A percentile compares a stretch with the other conserved stretches of the same genome.
phyloP scores from a whole-genome alignment of 2,329 filamentous ascomycete genomes.

The Verticillium nubilum region DNA sequence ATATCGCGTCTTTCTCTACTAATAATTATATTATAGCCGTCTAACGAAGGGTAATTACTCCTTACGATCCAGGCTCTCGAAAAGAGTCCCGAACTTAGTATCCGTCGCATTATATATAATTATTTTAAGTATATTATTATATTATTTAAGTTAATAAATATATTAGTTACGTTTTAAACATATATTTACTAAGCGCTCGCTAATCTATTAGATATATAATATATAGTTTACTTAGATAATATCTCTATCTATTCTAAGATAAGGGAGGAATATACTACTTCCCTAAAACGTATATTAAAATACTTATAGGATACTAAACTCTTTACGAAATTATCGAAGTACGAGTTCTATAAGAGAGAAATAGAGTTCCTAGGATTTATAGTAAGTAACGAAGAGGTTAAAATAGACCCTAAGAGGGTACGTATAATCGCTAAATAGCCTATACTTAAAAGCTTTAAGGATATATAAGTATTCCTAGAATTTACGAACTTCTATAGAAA shows the following conservation, averaged over 20 bases:
- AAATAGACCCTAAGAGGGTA: too few species aligned
- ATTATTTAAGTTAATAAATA: slow-evolving; percentile 19
- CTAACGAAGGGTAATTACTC: too few species aligned
- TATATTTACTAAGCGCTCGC: slow-evolving; percentile 10
- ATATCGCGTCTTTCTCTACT: too few species aligned
- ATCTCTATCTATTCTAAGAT: not conserved
- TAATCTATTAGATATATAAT: not conserved
- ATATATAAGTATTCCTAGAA: too few species aligned
- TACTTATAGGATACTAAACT: not conserved
- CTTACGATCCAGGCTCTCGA: too few species aligned
- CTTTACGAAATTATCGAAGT: not conserved
- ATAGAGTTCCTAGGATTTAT: not conserved
- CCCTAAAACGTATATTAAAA: not conserved
- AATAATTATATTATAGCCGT: too few species aligned
- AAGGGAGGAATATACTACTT: not conserved
- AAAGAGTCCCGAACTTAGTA: too few species aligned
- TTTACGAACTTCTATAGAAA: too few species aligned
- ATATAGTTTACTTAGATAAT: not conserved
- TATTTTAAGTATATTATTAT: slow-evolving; percentile 27
- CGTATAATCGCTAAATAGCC: too few species aligned
- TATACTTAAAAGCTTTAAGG: too few species aligned
- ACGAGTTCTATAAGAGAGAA: not conserved
- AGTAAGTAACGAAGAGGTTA: too few species aligned
- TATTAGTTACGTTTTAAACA: slow-evolving; percentile 8
- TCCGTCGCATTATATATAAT: slow-evolving; percentile 21